Conservation (phyloP, 371 early-diverging fungal species). For the Lichtheimia corymbifera region DNA sequence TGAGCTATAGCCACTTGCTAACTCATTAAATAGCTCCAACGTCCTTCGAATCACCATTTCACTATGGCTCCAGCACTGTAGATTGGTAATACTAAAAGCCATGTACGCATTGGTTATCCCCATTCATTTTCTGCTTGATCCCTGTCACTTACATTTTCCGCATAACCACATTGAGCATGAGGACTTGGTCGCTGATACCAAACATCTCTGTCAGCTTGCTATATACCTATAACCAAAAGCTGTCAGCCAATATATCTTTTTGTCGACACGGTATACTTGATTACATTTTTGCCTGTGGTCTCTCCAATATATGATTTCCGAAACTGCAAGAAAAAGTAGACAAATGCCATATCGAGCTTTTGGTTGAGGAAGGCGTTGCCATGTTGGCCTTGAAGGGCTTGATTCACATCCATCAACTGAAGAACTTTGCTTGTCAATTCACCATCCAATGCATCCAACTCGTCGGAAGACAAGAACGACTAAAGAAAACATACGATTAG, state of each 20-base stretch:
- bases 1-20: conserved; percentile 81
- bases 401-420: conserved; percentile 57
- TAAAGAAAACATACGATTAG: conserved; percentile 12
- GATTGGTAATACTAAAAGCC: conserved; percentile 15
- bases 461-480: conserved; percentile 66
- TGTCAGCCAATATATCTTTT: neutral
- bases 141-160: conserved; percentile 58
- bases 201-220: conserved; percentile 51
- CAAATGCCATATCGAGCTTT: conserved; percentile 73
- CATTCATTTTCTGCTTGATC: too few species aligned
- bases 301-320: conserved; percentile 78
- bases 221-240: conserved; percentile 47
- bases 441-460: conserved; percentile 66
- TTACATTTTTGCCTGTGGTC: conserved; percentile 29
- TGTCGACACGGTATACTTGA: too few species aligned
- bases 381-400: conserved; percentile 45
- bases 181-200: conserved; percentile 56
- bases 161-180: conserved; percentile 66
- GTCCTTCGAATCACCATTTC: conserved; percentile 29
- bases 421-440: conserved; percentile 62
- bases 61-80: conserved; percentile 32
- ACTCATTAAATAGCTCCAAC: conserved; percentile 69
- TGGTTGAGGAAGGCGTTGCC: conserved; percentile 48
- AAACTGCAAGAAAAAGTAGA: conserved; percentile 79
- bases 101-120: neutral